Base-by-base conservation (phyloP, 768 basidiomycete genomes). In the Mycena chlorophos region DNA sequence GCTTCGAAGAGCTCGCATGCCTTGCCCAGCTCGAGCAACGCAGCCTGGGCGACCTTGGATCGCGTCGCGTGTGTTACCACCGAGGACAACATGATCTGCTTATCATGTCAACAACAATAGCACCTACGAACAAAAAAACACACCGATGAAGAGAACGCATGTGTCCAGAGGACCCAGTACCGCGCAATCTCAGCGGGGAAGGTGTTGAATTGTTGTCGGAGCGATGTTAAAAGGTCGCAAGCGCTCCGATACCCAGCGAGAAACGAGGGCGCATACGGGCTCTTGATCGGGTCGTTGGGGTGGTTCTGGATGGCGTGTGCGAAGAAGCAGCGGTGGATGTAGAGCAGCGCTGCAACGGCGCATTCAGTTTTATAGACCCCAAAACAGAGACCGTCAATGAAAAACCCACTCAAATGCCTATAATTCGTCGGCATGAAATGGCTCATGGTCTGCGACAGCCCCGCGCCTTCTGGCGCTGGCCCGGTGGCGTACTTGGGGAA, bases 391-490 rank as follows among this genome's bases (percentile, higher is more conserved):
- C n/a, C n/a, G n/a, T n/a, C n/a, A n/a, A n/a, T n/a, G n/a, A 61
- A 30, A 29, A 3, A 68, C 85, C 63, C 62, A 89, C 88, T 83
- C 30, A 86, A 73, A 62, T 87, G 81, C 1, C 85, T 79, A 66
- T 89, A 90, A 64, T 89, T 89, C 29, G 69, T 75, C 1, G 88
- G 85, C 88, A 89, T 89, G 63, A 81, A 88, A 67, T 85, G 80
- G 30, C 79, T 81, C 88, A 90, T 89, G 5, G 84, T 82, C 65
- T 84, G 73, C 8, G 78, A 73, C 12, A 89, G 71, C 2, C 82
- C 81, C 1, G 71, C 71, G 6, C 80, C 79, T 57, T 77, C 66
- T 1, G 80, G 78, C 0, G 79, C 74, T 0, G 75, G 56, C 3
- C 78, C 80, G 49, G 80, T 77, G 0, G 86, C 80, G 65, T 87